Percentiles rank a stretch among this genome's conserved stretches.
Evolutionary conservation across 176 grass and related monocot genomes (phyloP).

Genomic region (Aegilops speltoides): DNA sequence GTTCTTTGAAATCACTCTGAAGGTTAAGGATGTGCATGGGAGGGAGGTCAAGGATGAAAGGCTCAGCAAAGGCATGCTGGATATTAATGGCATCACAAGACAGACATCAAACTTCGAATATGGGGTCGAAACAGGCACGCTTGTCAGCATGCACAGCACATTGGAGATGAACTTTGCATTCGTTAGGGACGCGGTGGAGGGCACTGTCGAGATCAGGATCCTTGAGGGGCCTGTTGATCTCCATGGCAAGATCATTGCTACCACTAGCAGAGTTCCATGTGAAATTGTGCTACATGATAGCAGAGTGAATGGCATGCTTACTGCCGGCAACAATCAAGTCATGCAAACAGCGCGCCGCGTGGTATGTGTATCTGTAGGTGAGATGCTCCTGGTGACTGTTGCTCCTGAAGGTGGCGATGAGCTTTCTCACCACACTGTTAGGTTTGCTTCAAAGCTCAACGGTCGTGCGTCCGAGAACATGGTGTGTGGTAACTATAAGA

Average conservation of each 20-base stretch:
- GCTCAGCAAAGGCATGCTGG: background rate
- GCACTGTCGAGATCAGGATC: background rate
- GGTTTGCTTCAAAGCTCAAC: background rate
- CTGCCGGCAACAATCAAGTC: background rate
- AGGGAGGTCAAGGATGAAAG: background rate
- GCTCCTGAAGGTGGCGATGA: background rate
- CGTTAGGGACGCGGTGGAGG: background rate
- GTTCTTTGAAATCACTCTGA: background rate
- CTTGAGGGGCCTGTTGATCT: background rate
- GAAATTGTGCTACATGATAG: slow-evolving; percentile 2
- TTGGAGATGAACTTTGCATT: background rate
- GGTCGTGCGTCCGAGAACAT: background rate
- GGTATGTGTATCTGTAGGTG: background rate
- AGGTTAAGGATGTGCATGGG: background rate
- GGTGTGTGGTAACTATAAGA: background rate
- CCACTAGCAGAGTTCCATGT: background rate
- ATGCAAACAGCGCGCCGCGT: background rate
- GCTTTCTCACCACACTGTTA: background rate
- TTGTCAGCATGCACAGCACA: slow-evolving; percentile 1
- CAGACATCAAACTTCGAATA: background rate
- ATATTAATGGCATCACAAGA: background rate
- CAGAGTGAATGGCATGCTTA: background rate
- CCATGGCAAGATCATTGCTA: background rate
- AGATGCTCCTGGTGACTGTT: background rate
- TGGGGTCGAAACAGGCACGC: background rate